Percentiles rank a stretch among this genome's conserved stretches.
Conservation (phyloP, 2,329 filamentous ascomycete genomes). For the Pseudogymnoascus sp. region DNA sequence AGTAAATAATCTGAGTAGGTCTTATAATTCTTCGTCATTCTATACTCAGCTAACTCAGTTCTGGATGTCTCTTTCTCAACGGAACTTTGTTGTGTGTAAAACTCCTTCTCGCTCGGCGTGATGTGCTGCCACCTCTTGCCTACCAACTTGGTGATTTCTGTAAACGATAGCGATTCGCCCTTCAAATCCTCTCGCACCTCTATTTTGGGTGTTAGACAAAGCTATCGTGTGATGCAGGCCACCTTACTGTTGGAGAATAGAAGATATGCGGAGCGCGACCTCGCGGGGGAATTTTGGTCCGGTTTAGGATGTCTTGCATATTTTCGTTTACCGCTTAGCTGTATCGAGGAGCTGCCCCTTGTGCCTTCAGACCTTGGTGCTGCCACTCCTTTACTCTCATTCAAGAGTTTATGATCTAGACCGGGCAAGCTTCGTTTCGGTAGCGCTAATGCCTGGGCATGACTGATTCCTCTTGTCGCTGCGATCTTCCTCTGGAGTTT, state of each 20-base stretch:
- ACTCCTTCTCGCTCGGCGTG: conserved; percentile 54
- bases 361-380: conserved; percentile 35
- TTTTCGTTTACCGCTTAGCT: conserved; percentile 55
- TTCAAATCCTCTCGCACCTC: conserved; percentile 68
- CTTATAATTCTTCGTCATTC: conserved; percentile 60
- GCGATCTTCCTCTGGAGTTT: conserved; percentile 77
- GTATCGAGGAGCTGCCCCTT: conserved; percentile 36
- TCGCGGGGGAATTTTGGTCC: conserved; percentile 71
- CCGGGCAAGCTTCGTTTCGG: conserved; percentile 26
- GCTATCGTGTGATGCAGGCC: background rate
- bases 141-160: conserved; percentile 70
- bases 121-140: conserved; percentile 71
- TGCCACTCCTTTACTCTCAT: conserved; percentile 46
- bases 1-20: conserved; percentile 43
- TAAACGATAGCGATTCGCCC: conserved; percentile 65
- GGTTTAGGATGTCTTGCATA: conserved; percentile 73
- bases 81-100: conserved; percentile 55
- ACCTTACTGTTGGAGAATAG: conserved; percentile 76
- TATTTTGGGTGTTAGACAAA: conserved; percentile 28
- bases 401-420: conserved; percentile 46
- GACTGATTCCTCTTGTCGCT: conserved; percentile 55
- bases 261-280: conserved; percentile 75
- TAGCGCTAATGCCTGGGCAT: conserved; percentile 29
- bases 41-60: conserved; percentile 59
- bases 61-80: conserved; percentile 67